Evolutionary conservation across 1,139 yeast species (phyloP), one percentile per base, ranked within the genome.

Genomic region (Candida sanyaensis): DNA sequence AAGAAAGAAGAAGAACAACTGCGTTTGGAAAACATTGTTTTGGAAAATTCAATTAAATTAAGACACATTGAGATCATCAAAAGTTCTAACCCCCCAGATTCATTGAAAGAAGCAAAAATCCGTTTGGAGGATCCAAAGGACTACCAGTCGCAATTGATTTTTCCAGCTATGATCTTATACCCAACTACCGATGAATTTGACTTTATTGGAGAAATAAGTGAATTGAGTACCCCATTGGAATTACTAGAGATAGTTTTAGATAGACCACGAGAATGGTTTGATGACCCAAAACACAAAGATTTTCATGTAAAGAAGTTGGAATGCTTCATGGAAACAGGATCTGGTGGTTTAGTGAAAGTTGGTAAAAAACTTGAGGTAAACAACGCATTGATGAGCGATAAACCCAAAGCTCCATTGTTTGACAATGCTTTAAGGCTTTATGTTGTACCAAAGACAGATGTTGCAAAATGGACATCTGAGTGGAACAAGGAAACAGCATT

Each of bases 161-260:
- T 90, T 56, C 97, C 98, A 0, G 87, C 93, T 0, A 74, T 88
- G 71, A 73, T 91, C 12, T 66, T 92, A 50, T 93, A 91, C 58
- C 98, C 98, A 11, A 80, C 93, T 4, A 83, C 82, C 7, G 88
- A 87, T 62, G 96, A 89, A 62, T 88, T 92, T 55, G 97, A 92
- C 64, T 84, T 84, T 56, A 72, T 92, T 34, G 88, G 85, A 6
- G 85, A 84, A 51, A 79, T 88, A 11, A 80, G 93, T 50, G 96
- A 88, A 60, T 68, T 86, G 42, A 69, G 83, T 2, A 80, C 93
- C 0, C 83, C 89, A 1, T 57, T 65, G 21, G 91, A 86, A 41
- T 59, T 86, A 13, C 66, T 86, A 57, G 80, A 69, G 57, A 63
- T 78, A 57, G 80, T 79, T 37, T 76, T 81, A 68, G 74, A 85